Evolutionary conservation across 2,329 filamentous ascomycete genomes (phyloP).

Genomic region (Amphichorda felina): DNA sequence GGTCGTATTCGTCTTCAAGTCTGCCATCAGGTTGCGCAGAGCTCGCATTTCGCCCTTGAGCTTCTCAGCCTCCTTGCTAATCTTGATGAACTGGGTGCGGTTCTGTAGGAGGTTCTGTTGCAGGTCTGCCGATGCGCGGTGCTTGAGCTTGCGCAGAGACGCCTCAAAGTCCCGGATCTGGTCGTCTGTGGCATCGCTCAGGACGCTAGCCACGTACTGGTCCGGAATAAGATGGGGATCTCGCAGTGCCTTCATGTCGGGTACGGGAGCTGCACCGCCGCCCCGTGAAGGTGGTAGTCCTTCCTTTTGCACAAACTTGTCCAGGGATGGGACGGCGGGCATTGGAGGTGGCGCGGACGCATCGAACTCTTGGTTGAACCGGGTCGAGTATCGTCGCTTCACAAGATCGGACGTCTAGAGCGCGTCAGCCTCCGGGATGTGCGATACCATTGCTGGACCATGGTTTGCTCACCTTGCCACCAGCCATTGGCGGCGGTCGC

Average conservation of each 20-base stretch:
- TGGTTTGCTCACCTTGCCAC: constrained; percentile 38
- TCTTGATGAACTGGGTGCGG: constrained; percentile 95
- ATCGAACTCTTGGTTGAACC: constrained; percentile 73
- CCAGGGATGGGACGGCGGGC: constrained; percentile 50
- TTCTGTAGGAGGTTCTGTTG: constrained; percentile 97
- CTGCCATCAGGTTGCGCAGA: constrained; percentile 80
- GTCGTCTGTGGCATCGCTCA: constrained; percentile 77
- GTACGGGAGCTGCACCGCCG: constrained; percentile 44
- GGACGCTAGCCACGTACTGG: constrained; percentile 60
- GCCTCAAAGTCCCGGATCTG: constrained; percentile 77
- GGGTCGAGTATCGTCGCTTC: constrained; percentile 86
- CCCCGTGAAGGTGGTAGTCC: constrained; percentile 42
- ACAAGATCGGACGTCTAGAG: constrained; percentile 66
- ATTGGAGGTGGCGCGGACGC: constrained; percentile 62
- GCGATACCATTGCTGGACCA: background rate
- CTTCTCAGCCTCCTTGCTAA: constrained; percentile 97
- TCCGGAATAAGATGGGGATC: constrained; percentile 73
- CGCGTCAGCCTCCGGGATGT: no score
- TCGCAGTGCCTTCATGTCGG: constrained; percentile 68
- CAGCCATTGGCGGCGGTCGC: constrained; percentile 35
- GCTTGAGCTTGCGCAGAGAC: constrained; percentile 64
- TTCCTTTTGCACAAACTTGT: constrained; percentile 43
- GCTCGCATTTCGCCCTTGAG: constrained; percentile 93
- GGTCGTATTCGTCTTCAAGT: constrained; percentile 70
- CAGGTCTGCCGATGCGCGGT: constrained; percentile 67